Conservation (phyloP, 1,139 yeast species). For the Schizosaccharomyces versatilis region DNA sequence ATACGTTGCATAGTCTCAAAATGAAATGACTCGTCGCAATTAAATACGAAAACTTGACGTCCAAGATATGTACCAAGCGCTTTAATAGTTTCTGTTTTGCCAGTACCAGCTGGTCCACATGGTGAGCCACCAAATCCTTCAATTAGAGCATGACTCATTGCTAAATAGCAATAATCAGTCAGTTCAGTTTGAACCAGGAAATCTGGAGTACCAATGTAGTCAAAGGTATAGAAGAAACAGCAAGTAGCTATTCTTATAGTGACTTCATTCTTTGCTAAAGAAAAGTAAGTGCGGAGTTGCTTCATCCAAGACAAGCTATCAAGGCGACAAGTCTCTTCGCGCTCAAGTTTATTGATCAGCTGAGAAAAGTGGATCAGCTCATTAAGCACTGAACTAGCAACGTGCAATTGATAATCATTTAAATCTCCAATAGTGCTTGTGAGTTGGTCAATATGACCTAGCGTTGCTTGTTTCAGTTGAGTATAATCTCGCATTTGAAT, state of each 20-base stretch:
- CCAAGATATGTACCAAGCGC: constrained; percentile 69
- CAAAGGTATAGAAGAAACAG: constrained; percentile 46
- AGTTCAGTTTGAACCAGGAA: constrained; percentile 61
- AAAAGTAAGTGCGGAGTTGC: neutral
- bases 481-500: too few species aligned
- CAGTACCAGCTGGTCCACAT: constrained; percentile 95
- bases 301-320: neutral
- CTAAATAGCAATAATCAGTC: constrained; percentile 37
- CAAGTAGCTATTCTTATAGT: constrained; percentile 33
- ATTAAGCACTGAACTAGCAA: too few species aligned
- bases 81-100: constrained; percentile 74
- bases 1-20: constrained; percentile 61
- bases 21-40: constrained; percentile 81
- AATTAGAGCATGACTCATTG: constrained; percentile 55
- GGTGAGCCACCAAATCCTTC: constrained; percentile 76
- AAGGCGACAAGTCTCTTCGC: too few species aligned
- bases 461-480: too few species aligned
- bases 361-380: too few species aligned
- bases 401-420: too few species aligned
- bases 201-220: constrained; percentile 58
- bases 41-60: constrained; percentile 59
- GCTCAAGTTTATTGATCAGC: too few species aligned
- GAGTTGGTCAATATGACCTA: too few species aligned
- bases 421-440: too few species aligned
- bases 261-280: constrained; percentile 21